phyloP scores from a whole-genome alignment of 2,329 filamentous ascomycete species.

The Furcasterigmium sp. region DNA sequence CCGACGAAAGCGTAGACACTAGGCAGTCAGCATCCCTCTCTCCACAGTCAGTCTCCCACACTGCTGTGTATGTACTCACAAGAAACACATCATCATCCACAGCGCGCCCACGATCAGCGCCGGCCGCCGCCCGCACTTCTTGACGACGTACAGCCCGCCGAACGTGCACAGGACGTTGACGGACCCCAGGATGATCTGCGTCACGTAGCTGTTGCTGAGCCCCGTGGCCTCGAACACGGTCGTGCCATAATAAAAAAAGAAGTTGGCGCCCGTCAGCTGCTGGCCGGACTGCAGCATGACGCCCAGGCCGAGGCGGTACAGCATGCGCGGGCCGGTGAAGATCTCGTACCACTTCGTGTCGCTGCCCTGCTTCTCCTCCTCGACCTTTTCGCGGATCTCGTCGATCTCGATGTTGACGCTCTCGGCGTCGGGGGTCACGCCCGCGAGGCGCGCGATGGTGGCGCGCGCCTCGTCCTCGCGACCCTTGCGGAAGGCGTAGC shows the following conservation, averaged over 20 bases:
- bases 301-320: conserved; percentile 58
- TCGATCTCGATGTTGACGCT: conserved; percentile 41
- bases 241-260: conserved; percentile 63
- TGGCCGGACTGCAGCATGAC: conserved; percentile 60
- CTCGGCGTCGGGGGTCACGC: conserved; percentile 30
- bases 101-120: conserved; percentile 58
- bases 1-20: conserved; percentile 44
- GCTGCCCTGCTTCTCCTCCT: conserved; percentile 37
- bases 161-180: conserved; percentile 66
- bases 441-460: conserved; percentile 41
- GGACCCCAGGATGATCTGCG: conserved; percentile 61
- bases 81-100: conserved; percentile 52
- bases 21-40: not conserved
- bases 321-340: conserved; percentile 63
- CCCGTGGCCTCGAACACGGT: conserved; percentile 63
- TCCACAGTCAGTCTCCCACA: too few species aligned
- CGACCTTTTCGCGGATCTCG: conserved; percentile 46
- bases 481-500: conserved; percentile 43
- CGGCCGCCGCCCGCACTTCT: conserved; percentile 58
- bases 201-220: conserved; percentile 59
- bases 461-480: conserved; percentile 40
- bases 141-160: conserved; percentile 58
- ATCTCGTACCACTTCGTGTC: conserved; percentile 52
- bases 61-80: too few species aligned
- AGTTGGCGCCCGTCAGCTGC: conserved; percentile 65